Evolutionary conservation across 1,284 basidiomycete species (phyloP).

Genomic region (Caloboletus inedulis): DNA sequence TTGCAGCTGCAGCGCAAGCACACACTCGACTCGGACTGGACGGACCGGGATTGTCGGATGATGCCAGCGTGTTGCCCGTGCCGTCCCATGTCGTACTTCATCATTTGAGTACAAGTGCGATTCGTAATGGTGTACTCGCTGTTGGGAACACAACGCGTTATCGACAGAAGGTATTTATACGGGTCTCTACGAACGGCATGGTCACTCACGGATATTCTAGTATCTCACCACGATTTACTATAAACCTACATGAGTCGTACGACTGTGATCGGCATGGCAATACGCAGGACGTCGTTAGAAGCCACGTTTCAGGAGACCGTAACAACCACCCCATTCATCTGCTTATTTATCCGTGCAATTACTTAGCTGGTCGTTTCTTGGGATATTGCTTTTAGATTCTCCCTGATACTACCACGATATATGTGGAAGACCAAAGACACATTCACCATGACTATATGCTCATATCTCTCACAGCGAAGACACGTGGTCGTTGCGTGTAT

Average conservation of each 20-base stretch:
- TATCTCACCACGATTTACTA: conserved; percentile 61
- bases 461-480: conserved; percentile 6
- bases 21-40: conserved; percentile 35
- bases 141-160: conserved; percentile 94
- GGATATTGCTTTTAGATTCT: conserved; percentile 30
- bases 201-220: conserved; percentile 29
- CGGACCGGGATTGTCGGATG: conserved; percentile 67
- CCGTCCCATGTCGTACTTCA: conserved; percentile 95
- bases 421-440: conserved; percentile 19
- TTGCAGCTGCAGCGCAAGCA: conserved; percentile 18
- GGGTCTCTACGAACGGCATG: not conserved
- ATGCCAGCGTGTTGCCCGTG: conserved; percentile 90
- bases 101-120: conserved; percentile 94
- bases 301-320: conserved; percentile 13
- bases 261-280: conserved; percentile 11
- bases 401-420: conserved; percentile 22
- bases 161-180: conserved; percentile 73
- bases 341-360: conserved; percentile 32
- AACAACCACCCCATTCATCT: conserved; percentile 12
- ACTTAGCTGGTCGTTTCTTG: conserved; percentile 29
- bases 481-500: conserved; percentile 8
- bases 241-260: conserved; percentile 45
- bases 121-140: conserved; percentile 90
- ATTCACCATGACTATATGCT: conserved; percentile 20
- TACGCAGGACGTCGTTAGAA: conserved; percentile 30